Evolutionary conservation across 2,329 filamentous ascomycete species (phyloP), one percentile per base, ranked within the genome.

Genomic region (Phaeosphaeria sp.): DNA sequence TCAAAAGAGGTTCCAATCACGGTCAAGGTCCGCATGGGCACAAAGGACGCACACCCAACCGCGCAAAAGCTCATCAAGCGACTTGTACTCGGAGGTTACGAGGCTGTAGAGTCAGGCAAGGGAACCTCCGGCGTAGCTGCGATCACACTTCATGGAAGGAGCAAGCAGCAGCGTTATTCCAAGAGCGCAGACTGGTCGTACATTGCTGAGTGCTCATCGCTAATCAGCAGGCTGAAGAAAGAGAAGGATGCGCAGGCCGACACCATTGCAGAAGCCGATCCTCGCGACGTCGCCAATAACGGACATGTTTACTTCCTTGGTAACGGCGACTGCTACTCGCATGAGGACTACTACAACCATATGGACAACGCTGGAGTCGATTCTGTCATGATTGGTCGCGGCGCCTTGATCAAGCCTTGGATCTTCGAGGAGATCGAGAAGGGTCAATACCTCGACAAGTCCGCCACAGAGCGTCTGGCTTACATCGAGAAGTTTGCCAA

Each of bases 371-470:
- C 91, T 36, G 86, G 87, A 47, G 93, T 98, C 46, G 94, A 98
- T 80, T 88, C 88, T n/a, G 91, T 97, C 74, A 98, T 99, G 95
- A 88, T 98, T 60, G 95, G 89, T n/a, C 91, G 95, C 59, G 95
- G 95, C 55, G 95, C 95, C 9, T 85, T 99, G 57, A 92, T 98
- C 80, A 99, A 99, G 80, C 95, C 95, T 0, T 99, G 95, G 95
- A 83, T 99, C 61, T 99, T 98, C 74, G 95, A 99, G 78, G 95
- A 99, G 79, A 98, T 99, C 54, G 87, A 91, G 66, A 86, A 88
- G 61, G 91, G 91, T 5, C 95, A 98, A 78, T 97, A 98, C 74
- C 86, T 99, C 40, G 95, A 99, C 82, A 99, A 99, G 78, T 92
- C 91, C 2, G 90, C 94, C 2, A 85, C 88, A 5, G 94, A 99